Percentiles rank a stretch among this genome's conserved stretches.
phyloP scores from a whole-genome alignment of 1,284 basidiomycete species.

The Pascua sp. region DNA sequence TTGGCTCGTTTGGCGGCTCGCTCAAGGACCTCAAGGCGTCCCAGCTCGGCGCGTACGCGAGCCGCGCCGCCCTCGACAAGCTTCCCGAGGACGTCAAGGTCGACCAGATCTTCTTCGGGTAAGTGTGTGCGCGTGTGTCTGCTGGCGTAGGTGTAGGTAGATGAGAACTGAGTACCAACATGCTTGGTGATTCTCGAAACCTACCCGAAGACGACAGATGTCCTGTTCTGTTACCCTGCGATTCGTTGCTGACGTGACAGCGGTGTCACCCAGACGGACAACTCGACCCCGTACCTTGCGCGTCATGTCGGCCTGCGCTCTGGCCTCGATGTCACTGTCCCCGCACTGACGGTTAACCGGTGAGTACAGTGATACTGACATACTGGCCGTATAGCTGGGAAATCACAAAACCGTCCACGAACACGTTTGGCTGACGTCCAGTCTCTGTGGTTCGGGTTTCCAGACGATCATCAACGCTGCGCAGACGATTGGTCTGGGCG shows the following conservation, averaged over 20 bases:
- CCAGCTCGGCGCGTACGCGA: slow-evolving; percentile 54
- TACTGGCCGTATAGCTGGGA: not conserved
- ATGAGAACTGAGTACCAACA: too few relatives aligned
- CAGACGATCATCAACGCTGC: slow-evolving; percentile 56
- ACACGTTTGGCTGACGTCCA: slow-evolving; percentile 12
- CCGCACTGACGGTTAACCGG: slow-evolving; percentile 57
- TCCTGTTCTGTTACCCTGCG: too few relatives aligned
- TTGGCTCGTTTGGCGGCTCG: slow-evolving; percentile 56
- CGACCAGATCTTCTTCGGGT: slow-evolving; percentile 54
- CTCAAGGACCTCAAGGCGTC: slow-evolving; percentile 51
- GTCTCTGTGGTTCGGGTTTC: slow-evolving; percentile 58
- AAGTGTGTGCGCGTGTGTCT: slow-evolving; percentile 13
- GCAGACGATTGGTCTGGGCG: slow-evolving; percentile 55
- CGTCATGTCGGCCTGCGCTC: slow-evolving; percentile 57
- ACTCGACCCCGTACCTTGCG: slow-evolving; percentile 55
- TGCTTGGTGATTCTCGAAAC: too few relatives aligned
- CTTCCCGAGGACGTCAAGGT: slow-evolving; percentile 51
- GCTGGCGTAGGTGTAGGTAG: too few relatives aligned
- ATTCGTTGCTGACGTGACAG: slow-evolving; percentile 24
- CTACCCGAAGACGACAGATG: too few relatives aligned
- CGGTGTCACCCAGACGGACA: slow-evolving; percentile 51
- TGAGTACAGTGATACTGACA: slow-evolving; percentile 17
- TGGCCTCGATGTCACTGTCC: slow-evolving; percentile 53
- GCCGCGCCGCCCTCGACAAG: slow-evolving; percentile 55
- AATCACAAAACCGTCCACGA: too few relatives aligned